Evolutionary conservation across 2,329 filamentous ascomycete genomes (phyloP), one percentile per base, ranked within the genome.

Genomic region (Calonectria pteridis): DNA sequence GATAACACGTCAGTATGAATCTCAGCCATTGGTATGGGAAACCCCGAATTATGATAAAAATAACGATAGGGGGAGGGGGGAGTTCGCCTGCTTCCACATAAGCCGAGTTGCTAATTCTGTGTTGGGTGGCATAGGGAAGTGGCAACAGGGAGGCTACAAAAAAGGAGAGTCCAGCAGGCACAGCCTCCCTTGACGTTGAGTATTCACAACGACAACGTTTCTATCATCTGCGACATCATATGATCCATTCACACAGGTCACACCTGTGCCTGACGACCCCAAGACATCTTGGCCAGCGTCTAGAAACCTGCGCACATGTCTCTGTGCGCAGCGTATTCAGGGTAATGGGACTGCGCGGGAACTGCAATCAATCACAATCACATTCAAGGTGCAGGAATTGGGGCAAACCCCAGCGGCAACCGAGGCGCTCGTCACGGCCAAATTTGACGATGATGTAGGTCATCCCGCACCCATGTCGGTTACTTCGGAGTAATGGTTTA

Each of bases 311-410:
- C 49, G 33, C 46, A 67, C 53, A 62, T 40, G 49, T 20, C 40
- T n/a, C 35, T 11, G 33, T 29, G 49, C 50, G 55, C 23, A 20
- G 33, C 23, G 33, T n/a, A 35, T 35, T 58, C 33, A 20, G 23
- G 10, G 35, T 46, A 40, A 43, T 31, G 49, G 35, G 28, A 51
- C 26, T 33, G 33, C 46, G 10, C 26, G 43, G 49, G 26, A 67
- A 40, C 49, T 35, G 26, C 64, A 35, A 23, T 59, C 67, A 64
- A 69, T 62, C 67, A 62, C 66, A 59, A 33, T 49, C 51, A 68
- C 66, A 68, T n/a, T 43, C 51, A 49, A 31, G 28, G 18, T 49
- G 31, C 20, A 62, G 35, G 35, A 62, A 62, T 28, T 62, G 55
- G 46, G 28, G 43, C 46, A 40, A 16, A 28, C 33, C 67, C 29